phyloP scores from a whole-genome alignment of 176 grass and related monocot genomes.

The Oryza australiensis region DNA sequence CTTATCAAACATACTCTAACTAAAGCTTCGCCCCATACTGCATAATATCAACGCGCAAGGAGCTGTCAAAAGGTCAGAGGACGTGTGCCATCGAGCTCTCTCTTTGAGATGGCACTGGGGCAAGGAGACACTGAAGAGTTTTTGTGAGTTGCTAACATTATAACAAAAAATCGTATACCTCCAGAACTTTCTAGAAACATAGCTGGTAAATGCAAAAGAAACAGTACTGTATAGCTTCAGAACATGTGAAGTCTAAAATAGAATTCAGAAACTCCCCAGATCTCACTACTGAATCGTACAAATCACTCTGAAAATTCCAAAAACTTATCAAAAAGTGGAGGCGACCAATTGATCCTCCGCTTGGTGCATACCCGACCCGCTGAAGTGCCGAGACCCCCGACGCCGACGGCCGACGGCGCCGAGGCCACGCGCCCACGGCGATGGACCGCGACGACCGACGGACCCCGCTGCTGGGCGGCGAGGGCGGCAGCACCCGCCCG shows the following conservation, averaged over 20 bases:
- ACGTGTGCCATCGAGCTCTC: too few species aligned
- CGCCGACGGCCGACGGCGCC: neutral
- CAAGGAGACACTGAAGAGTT: too few species aligned
- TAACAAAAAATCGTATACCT: neutral
- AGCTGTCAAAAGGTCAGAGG: neutral
- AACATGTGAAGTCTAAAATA: neutral
- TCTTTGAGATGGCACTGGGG: too few species aligned
- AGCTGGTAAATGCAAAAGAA: neutral
- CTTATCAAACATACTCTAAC: too few species aligned
- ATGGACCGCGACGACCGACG: constrained; percentile 49
- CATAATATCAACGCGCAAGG: neutral
- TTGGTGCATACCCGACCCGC: too few species aligned
- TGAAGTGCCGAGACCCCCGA: neutral
- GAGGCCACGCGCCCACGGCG: neutral
- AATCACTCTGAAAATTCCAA: neutral
- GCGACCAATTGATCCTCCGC: neutral
- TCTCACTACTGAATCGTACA: neutral
- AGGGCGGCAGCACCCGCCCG: neutral
- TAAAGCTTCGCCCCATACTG: neutral
- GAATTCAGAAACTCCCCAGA: neutral
- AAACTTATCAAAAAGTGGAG: neutral
- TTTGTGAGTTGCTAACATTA: neutral
- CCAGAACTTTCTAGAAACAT: neutral
- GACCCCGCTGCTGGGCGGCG: constrained; percentile 52
- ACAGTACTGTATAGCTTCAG: neutral